These are phyloP conservation scores for Penicillium sclerotiorum DNA, from an alignment of 2,329 filamentous ascomycete species.

Conservation along the genomic window DNA sequence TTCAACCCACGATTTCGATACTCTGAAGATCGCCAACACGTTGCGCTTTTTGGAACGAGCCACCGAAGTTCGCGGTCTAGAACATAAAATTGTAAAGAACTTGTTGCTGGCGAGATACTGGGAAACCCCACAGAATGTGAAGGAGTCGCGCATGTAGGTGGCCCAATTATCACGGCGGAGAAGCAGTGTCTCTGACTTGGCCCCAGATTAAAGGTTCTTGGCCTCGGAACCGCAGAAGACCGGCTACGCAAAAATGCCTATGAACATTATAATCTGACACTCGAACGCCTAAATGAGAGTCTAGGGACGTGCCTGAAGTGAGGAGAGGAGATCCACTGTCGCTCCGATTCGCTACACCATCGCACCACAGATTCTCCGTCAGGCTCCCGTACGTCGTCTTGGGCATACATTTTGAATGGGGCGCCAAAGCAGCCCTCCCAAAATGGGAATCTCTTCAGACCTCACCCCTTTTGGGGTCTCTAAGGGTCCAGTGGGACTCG, in stretches of 20 bases:
- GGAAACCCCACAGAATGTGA: constrained; percentile 37
- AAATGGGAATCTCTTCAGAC: neutral
- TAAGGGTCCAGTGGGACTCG: neutral
- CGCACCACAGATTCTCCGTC: constrained; percentile 15
- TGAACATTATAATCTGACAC: constrained; percentile 47
- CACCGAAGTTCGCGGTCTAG: constrained; percentile 41
- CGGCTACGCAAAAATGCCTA: constrained; percentile 38
- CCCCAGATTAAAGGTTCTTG: constrained; percentile 32
- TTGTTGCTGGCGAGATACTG: constrained; percentile 48
- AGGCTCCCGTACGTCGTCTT: constrained; percentile 23
- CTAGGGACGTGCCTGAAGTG: constrained; percentile 47
- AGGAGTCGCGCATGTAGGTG: constrained; percentile 37
- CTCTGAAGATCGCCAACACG: constrained; percentile 47
- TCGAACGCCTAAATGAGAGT: constrained; percentile 52
- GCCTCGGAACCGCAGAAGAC: constrained; percentile 28
- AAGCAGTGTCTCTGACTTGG: constrained; percentile 24
- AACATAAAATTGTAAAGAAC: constrained; percentile 52
- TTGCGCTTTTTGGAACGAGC: constrained; percentile 49
- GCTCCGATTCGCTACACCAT: constrained; percentile 18
- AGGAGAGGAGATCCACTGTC: constrained; percentile 9
- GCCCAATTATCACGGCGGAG: constrained; percentile 5
- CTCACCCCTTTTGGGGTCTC: neutral
- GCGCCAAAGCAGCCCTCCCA: constrained; percentile 16
- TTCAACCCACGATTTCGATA: constrained; percentile 42
- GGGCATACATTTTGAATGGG: constrained; percentile 21